A percentile compares a stretch with the other conserved stretches of the same genome.
These are phyloP conservation scores for Cercospora nicotianae DNA, from an alignment of 2,329 filamentous ascomycete species.

Conservation along the genomic window DNA sequence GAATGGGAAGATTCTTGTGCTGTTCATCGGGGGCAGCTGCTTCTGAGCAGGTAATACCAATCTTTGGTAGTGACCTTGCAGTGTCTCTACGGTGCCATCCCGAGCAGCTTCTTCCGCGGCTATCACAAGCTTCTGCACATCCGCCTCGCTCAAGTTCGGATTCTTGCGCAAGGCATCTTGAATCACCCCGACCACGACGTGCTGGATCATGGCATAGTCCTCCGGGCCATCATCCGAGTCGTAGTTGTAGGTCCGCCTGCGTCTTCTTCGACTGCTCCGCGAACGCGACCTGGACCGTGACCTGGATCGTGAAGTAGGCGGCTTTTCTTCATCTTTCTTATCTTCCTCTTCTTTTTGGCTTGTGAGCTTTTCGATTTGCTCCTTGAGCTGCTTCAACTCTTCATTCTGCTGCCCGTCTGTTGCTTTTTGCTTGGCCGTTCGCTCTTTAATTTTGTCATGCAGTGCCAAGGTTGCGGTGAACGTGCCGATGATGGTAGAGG, in stretches of 20 bases:
- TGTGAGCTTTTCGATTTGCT: slow-evolving; percentile 33
- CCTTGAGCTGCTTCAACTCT: slow-evolving; percentile 29
- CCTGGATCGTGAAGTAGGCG: slow-evolving; percentile 21
- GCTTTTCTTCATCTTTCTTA: slow-evolving; percentile 31
- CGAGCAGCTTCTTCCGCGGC: slow-evolving; percentile 45
- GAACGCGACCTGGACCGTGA: slow-evolving; percentile 18
- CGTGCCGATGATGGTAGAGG: slow-evolving; percentile 47
- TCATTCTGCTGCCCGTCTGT: slow-evolving; percentile 28
- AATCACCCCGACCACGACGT: slow-evolving; percentile 47
- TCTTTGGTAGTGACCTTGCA: slow-evolving; percentile 35
- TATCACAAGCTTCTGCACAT: slow-evolving; percentile 44
- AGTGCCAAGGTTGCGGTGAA: slow-evolving; percentile 48
- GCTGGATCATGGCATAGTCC: slow-evolving; percentile 36
- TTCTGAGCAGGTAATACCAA: slow-evolving; percentile 11
- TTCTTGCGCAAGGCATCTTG: slow-evolving; percentile 47
- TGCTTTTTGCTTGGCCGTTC: slow-evolving; percentile 33
- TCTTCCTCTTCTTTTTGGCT: slow-evolving; percentile 22
- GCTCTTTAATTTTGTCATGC: slow-evolving; percentile 42
- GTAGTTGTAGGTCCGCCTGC: slow-evolving; percentile 9
- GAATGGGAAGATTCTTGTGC: slow-evolving; percentile 4
- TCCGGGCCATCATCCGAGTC: slow-evolving; percentile 4
- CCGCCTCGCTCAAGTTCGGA: slow-evolving; percentile 41
- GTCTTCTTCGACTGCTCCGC: slow-evolving; percentile 11
- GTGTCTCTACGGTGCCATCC: slow-evolving; percentile 43
- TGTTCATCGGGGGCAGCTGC: slow-evolving; percentile 1